Evolutionary conservation across 2,329 filamentous ascomycete species (phyloP).

Genomic region (Ilyonectria sp.): DNA sequence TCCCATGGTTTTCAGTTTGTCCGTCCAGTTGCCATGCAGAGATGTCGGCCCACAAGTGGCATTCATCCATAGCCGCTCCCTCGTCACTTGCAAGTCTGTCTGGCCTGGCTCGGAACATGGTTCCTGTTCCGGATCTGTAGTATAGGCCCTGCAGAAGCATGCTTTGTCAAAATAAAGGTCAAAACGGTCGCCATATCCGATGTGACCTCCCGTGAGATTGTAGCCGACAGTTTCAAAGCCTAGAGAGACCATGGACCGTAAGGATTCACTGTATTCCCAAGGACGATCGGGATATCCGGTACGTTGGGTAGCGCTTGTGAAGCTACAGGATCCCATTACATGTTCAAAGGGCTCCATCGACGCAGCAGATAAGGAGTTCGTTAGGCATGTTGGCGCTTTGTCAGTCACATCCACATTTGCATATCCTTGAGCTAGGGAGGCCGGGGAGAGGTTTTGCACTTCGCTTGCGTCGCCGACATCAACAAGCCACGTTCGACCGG

Average conservation of each 20-base stretch:
- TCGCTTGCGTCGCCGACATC: conserved; percentile 24
- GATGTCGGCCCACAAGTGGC: conserved; percentile 29
- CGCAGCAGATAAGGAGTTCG: background rate
- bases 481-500: conserved; percentile 35
- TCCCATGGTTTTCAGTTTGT: conserved; percentile 4
- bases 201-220: background rate
- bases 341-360: conserved; percentile 14
- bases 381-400: conserved; percentile 31
- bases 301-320: conserved; percentile 16
- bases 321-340: conserved; percentile 29
- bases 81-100: background rate
- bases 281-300: conserved; percentile 33
- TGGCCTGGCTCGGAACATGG: conserved; percentile 10
- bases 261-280: conserved; percentile 29
- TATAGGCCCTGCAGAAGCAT: conserved; percentile 34
- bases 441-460: conserved; percentile 12
- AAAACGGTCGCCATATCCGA: background rate
- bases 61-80: conserved; percentile 29
- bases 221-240: conserved; percentile 34
- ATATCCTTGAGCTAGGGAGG: conserved; percentile 18
- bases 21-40: conserved; percentile 4
- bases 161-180: conserved; percentile 31
- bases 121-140: background rate
- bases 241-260: conserved; percentile 17
- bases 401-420: background rate